Evolutionary conservation across 2,329 filamentous ascomycete species (phyloP).

Genomic region (Diplodia scrobiculata): DNA sequence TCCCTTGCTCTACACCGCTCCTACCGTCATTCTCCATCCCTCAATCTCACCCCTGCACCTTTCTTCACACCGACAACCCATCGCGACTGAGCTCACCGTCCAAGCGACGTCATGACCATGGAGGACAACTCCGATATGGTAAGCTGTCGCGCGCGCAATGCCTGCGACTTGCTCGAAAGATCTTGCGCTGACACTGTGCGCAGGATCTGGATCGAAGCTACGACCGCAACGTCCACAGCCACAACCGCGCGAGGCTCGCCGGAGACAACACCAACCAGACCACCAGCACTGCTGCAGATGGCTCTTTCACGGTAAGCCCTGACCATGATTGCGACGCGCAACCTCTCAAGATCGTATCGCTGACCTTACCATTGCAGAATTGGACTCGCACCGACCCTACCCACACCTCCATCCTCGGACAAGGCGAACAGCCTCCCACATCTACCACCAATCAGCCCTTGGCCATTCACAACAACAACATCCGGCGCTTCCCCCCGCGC

Average conservation of each 20-base stretch:
- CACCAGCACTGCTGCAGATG: not conserved
- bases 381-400: not conserved
- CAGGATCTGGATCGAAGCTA: constrained; percentile 10
- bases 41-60: not conserved
- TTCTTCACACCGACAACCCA: not conserved
- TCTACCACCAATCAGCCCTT: no score
- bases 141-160: not conserved
- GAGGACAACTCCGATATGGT: constrained; percentile 25
- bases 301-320: constrained; percentile 4
- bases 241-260: not conserved
- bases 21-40: not conserved
- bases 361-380: not conserved
- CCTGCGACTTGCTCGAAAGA: not conserved
- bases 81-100: constrained; percentile 2
- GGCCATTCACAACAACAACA: no score
- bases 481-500: no score
- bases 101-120: constrained; percentile 23
- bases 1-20: not conserved
- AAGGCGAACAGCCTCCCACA: not conserved
- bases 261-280: not conserved
- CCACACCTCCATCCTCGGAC: not conserved
- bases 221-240: not conserved
- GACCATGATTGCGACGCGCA: not conserved
- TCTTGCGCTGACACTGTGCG: not conserved
- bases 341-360: not conserved